Conservation (phyloP, 2,329 filamentous ascomycete genomes). For the Sclerotinia borealis region DNA sequence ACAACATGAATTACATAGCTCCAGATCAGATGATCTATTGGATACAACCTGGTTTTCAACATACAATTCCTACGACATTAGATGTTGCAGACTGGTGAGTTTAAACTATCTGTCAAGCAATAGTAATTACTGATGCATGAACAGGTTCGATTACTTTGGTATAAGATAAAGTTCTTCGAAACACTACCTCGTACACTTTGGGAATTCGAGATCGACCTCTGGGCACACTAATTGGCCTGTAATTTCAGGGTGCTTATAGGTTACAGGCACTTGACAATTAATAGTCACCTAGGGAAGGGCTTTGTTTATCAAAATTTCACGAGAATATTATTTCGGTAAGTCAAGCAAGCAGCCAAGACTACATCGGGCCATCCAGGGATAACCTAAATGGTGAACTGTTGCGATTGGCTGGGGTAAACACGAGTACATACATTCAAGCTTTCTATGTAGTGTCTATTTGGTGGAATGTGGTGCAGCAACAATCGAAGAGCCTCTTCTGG, state of each 20-base stretch:
- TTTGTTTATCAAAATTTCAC: not conserved
- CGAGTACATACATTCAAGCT: not conserved
- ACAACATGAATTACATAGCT: not conserved
- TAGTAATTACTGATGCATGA: not conserved
- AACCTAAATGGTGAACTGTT: not conserved
- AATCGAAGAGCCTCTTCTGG: not conserved
- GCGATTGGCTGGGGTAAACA: conserved; percentile 6
- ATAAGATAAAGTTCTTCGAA: not conserved
- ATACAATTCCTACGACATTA: conserved; percentile 1
- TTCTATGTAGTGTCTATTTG: too few species aligned
- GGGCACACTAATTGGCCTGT: not conserved
- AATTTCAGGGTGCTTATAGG: not conserved
- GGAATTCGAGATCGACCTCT: not conserved
- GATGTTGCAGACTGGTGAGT: conserved; percentile 4
- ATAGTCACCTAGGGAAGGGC: not conserved
- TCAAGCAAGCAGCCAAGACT: not conserved
- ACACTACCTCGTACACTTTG: not conserved
- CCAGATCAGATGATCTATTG: not conserved
- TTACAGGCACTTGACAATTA: not conserved
- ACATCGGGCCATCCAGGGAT: not conserved
- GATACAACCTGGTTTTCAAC: not conserved
- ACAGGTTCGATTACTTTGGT: conserved; percentile 1
- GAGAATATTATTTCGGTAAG: too few species aligned
- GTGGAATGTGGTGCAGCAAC: not conserved
- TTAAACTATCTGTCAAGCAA: not conserved